Evolutionary conservation across 371 early-diverging fungal species (phyloP), one percentile per base, ranked within the genome.

Genomic region (Syncephalis plumigaleata): DNA sequence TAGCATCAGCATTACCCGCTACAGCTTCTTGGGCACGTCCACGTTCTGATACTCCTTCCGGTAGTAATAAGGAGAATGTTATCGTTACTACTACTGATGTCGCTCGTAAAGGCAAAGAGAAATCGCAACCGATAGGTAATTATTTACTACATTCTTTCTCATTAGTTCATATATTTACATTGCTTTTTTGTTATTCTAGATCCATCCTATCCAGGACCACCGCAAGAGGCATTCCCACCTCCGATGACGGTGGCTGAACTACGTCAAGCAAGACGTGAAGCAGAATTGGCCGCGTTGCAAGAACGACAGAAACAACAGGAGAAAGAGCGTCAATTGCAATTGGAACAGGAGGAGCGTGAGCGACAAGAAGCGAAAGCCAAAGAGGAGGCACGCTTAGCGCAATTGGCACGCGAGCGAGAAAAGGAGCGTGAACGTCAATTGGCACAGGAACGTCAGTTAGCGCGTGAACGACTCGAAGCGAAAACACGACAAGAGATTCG

Each of bases 21-120:
- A 72, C 73, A 2, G 77, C 77, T 2, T 74, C 77, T 0, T 77
- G 77, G 77, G 77, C 68, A 31, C 31, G 31, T 31, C 31, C 31
- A 31, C 31, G 31, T 31, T 7, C 9, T 71, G 68, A 49, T 48
- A 66, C 31, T 11, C 11, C 31, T 31, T 31, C 31, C 24, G 63
- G 61, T n/a, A 57, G 58, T 31, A 4, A 11, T 7, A 31, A 31
- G 31, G 31, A 31, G 4, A 31, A 31, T 7, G 31, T 7, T 7
- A 31, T 7, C 31, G 31, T 7, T 31, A 4, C n/a, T n/a, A n/a
- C n/a, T n/a, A n/a, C 31, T 7, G 31, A 31, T 31, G 11, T 31
- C 7, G 31, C 31, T 7, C 31, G 31, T 31, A 31, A 31, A 31
- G 11, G 31, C 11, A 31, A 31, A 31, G 31, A 31, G 11, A 4